Evolutionary conservation across 2,329 filamentous ascomycete species (phyloP).

Genomic region (Stagonosporopsis chrysanthemi): DNA sequence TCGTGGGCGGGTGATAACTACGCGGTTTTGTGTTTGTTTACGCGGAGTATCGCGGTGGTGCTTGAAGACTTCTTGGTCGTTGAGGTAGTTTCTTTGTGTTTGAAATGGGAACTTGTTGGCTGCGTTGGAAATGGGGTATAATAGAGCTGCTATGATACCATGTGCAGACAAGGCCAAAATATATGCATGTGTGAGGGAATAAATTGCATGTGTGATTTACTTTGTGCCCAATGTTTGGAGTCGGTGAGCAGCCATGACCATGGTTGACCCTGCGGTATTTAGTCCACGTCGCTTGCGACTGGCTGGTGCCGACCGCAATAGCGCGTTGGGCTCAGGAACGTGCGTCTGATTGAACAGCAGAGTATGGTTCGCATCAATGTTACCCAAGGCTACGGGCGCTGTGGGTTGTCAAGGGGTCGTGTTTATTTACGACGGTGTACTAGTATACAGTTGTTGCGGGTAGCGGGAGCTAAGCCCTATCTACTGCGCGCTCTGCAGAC

Average conservation of each 20-base stretch:
- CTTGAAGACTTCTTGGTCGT: neutral
- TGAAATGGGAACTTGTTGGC: neutral
- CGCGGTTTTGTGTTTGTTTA: no score
- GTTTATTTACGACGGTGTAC: constrained; percentile 1
- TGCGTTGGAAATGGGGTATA: neutral
- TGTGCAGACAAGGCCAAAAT: neutral
- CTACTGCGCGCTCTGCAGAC: constrained; percentile 24
- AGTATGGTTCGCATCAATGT: constrained; percentile 1
- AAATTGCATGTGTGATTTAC: neutral
- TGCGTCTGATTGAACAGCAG: constrained; percentile 4
- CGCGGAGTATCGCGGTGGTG: neutral
- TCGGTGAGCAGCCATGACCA: constrained; percentile 14
- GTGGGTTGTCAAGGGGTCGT: neutral
- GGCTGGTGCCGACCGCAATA: neutral
- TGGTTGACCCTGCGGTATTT: constrained; percentile 21
- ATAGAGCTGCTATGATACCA: neutral
- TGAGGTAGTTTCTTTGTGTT: neutral
- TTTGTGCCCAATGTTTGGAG: constrained; percentile 5
- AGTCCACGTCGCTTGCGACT: constrained; percentile 14
- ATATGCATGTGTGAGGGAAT: constrained; percentile 3
- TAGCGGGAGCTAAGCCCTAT: neutral
- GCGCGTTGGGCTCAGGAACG: constrained; percentile 3
- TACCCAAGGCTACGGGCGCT: neutral
- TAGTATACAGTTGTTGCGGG: constrained; percentile 9
- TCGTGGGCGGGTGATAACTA: neutral